These are phyloP conservation scores for Starmera quercuum DNA, from an alignment of 805 yeast genomes.

Conservation along the genomic window DNA sequence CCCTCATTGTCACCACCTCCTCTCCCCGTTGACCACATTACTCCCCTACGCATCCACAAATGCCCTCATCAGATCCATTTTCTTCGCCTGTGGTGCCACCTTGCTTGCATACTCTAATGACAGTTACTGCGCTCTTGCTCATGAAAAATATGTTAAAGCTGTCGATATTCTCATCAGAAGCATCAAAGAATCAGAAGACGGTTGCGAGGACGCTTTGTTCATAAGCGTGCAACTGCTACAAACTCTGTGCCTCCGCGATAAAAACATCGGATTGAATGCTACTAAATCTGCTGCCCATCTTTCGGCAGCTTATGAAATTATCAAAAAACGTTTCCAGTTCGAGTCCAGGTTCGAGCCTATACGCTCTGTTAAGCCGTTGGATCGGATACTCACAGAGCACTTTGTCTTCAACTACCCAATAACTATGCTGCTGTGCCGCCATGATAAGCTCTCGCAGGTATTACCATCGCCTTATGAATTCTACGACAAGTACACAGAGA, in stretches of 20 bases:
- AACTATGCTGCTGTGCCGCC: constrained; percentile 18
- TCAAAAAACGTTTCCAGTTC: constrained; percentile 14
- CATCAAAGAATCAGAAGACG: constrained; percentile 12
- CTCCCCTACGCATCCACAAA: constrained; percentile 13
- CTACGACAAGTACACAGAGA: constrained; percentile 8
- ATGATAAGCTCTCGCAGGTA: constrained; percentile 10
- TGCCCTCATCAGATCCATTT: constrained; percentile 13
- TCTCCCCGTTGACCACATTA: constrained; percentile 13
- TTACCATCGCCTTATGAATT: constrained; percentile 19
- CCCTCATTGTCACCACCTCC: constrained; percentile 13
- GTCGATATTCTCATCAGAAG: constrained; percentile 13
- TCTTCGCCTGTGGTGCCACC: constrained; percentile 20
- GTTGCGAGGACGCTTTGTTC: constrained; percentile 18
- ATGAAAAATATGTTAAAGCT: constrained; percentile 12
- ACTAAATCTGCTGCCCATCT: constrained; percentile 19
- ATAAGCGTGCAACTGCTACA: constrained; percentile 18
- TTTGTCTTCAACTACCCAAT: constrained; percentile 17
- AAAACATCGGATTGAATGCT: constrained; percentile 17
- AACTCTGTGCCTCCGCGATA: constrained; percentile 18
- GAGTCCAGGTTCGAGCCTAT: not conserved
- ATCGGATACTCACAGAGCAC: constrained; percentile 15
- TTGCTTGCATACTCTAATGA: constrained; percentile 14
- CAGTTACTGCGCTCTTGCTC: constrained; percentile 8
- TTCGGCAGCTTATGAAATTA: constrained; percentile 18
- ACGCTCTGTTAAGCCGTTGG: constrained; percentile 6